These are phyloP conservation scores for Pseudogymnoascus destructans DNA, from an alignment of 2,329 filamentous ascomycete species.

Conservation along the genomic window DNA sequence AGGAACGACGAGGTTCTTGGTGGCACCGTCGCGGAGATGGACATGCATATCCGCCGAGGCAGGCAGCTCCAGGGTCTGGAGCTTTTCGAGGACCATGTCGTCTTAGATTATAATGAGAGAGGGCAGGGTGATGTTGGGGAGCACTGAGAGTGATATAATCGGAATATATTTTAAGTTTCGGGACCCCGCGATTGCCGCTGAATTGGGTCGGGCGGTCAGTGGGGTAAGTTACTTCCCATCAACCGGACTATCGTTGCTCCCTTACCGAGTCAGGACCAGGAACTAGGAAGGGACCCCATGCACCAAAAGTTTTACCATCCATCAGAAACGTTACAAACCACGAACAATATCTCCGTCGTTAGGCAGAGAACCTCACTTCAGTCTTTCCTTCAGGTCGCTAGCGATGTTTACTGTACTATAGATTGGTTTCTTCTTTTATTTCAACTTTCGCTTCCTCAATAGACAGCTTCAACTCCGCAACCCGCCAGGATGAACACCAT, in stretches of 20 bases:
- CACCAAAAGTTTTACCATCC: background rate
- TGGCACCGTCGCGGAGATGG: conserved; percentile 54
- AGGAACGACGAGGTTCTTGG: conserved; percentile 45
- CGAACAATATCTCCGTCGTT: background rate
- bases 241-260: background rate
- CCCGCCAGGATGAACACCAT: conserved; percentile 10
- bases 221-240: background rate
- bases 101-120: background rate
- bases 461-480: background rate
- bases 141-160: background rate
- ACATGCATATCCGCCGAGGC: conserved; percentile 53
- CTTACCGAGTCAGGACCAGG: background rate
- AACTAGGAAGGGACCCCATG: background rate
- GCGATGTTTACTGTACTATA: background rate
- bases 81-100: conserved; percentile 17
- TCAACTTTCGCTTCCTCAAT: background rate
- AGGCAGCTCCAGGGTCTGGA: conserved; percentile 38
- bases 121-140: background rate
- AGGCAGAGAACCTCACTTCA: background rate
- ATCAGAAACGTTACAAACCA: background rate
- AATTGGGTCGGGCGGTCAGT: conserved; percentile 2
- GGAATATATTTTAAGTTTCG: conserved; percentile 5
- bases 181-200: background rate
- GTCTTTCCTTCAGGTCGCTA: background rate
- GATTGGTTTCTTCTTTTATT: background rate